Evolutionary conservation across 1,284 basidiomycete genomes (phyloP), one percentile per base, ranked within the genome.

Genomic region (Agaricales sp.): DNA sequence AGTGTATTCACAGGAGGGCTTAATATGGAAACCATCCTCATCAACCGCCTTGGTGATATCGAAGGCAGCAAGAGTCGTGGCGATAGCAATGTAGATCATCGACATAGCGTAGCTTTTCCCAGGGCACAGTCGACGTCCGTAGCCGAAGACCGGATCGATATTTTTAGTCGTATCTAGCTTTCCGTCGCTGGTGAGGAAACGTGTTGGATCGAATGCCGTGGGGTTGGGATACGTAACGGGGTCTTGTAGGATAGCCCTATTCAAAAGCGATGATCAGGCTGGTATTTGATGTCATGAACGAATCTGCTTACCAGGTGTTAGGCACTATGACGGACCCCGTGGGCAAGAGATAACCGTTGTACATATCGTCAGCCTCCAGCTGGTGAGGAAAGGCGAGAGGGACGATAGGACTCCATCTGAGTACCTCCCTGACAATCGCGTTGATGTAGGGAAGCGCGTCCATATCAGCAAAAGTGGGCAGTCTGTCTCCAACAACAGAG

Each of bases 81-180:
- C 72, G 20, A 76, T 61, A 13, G 67, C 59, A 43, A 77, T 69
- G 69, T 71, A 77, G 16, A 77, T 52, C 14, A 68, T 65, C 54
- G 75, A 72, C 50, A 70, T 66, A 48, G 68, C 70, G 11, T 75
- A 61, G 60, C 66, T 66, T 47, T 64, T 58, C 3, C 75, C 76
- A 1, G 75, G 73, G 54, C 75, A 77, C 45, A 67, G 53, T 26
- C 74, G 59, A 55, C 71, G 57, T 30, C 69, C 69, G 52, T 67
- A 69, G 2, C 69, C 70, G 49, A 72, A 73, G 11, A 67, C 67
- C 16, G 65, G 65, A 19, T 61, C 44, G 43, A 55, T 54, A 39
- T 66, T 66, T 21, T 61, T 56, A 8, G 58, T 59, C 44, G 52
- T 37, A 19, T 23, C 37, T 12, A 44, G 46, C 30, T 61, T 61